Evolutionary conservation across 202 grass and related monocot species (phyloP), one percentile per base, ranked within the genome.

Genomic region (Cymbopogon flexuosus): DNA sequence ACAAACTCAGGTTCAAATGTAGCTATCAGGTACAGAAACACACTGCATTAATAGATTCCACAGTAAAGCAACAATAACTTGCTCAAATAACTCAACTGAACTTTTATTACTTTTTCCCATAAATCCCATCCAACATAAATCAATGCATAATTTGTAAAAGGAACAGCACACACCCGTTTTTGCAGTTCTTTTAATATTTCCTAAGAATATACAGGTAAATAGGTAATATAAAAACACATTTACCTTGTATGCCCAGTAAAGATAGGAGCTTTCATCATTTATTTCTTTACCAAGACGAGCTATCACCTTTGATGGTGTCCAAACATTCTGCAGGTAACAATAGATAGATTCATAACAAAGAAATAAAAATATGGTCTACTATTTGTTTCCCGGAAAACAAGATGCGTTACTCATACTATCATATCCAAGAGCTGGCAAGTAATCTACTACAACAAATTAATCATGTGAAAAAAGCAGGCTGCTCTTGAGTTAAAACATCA

Each of bases 171-270:
- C 3, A 5, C 36, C 2, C 36, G 5, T 37, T 37, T 37, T 6
- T 37, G 5, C 5, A 40, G 8, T 40, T 40, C 37, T 9, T 40
- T 40, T 40, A 40, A 9, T 40, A 40, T 9, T 40, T 40, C 37
- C 37, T 40, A 40, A 40, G 37, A 40, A 40, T 40, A 40, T 2
- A 40, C 7, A 40, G 37, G 1, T 40, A 40, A 1, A 40, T 1
- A 40, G 37, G 1, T 40, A 40, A 2, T 9, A 8, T 8, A 39
- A 39, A 39, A 39, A 18, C 19, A 81, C 29, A 14, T 40, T 39
- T 83, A 97, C 95, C 95, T 98, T 91, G 70, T 89, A 91, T 71
- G 95, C 90, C 92, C 95, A 98, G 60, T 93, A 94, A 69, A 98
- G 37, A 40, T 9, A 40, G 37, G 37, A 40, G 37, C 37, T 40